Conservation (phyloP, 2,329 filamentous ascomycete species). For the Alternaria arbusti region DNA sequence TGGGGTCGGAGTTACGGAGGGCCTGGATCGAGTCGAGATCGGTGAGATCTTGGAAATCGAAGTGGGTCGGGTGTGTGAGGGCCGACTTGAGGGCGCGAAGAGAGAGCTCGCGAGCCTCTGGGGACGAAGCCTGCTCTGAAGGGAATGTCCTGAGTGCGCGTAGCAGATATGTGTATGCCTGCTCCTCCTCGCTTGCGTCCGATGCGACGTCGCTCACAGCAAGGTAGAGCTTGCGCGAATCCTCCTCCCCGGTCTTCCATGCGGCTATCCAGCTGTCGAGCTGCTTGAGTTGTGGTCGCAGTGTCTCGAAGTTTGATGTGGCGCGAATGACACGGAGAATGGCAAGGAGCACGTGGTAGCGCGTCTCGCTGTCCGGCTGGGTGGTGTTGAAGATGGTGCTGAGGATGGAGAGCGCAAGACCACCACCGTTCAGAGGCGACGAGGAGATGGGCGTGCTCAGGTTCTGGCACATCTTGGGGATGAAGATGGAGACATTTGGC, state of each 20-base stretch:
- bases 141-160: constrained; percentile 81
- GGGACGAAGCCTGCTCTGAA: constrained; percentile 59
- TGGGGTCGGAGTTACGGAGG: constrained; percentile 80
- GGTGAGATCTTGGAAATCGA: constrained; percentile 76
- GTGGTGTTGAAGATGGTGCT: constrained; percentile 98
- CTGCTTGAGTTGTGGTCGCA: constrained; percentile 83
- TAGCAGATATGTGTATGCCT: constrained; percentile 74
- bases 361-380: constrained; percentile 71
- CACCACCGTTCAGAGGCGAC: constrained; percentile 82
- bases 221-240: constrained; percentile 83
- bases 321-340: constrained; percentile 85
- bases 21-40: constrained; percentile 80
- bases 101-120: constrained; percentile 64
- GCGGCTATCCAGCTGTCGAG: constrained; percentile 80
- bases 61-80: constrained; percentile 70
- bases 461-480: constrained; percentile 87
- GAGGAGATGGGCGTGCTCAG: constrained; percentile 82
- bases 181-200: constrained; percentile 78
- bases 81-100: constrained; percentile 70
- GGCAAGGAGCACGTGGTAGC: constrained; percentile 89
- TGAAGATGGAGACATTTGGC: constrained; percentile 81
- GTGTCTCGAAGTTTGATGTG: constrained; percentile 71
- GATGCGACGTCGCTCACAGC: constrained; percentile 81
- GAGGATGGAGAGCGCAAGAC: constrained; percentile 86
- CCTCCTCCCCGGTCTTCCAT: constrained; percentile 84